Conservation (phyloP, 2,329 filamentous ascomycete species). For the Alternaria sp. region DNA sequence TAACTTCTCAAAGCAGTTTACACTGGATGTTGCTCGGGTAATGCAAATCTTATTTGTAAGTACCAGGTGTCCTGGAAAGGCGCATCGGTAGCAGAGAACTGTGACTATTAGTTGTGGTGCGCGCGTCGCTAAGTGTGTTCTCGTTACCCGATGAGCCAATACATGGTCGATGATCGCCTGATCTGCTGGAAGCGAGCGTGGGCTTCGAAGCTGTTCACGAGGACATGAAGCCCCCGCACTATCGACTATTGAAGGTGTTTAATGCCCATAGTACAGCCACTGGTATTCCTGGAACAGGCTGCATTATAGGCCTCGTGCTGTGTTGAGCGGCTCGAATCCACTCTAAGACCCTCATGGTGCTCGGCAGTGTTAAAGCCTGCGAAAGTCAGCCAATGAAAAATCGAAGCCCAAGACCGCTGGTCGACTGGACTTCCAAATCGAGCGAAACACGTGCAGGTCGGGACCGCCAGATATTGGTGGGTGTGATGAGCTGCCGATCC, state of each 20-base stretch:
- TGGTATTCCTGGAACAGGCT: constrained; percentile 3
- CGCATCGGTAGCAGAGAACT: not conserved
- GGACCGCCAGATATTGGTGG: constrained; percentile 32
- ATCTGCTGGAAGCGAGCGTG: not conserved
- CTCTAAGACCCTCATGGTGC: constrained; percentile 13
- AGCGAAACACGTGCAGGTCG: constrained; percentile 18
- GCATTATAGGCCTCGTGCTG: constrained; percentile 18
- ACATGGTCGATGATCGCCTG: not conserved
- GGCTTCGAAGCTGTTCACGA: not conserved
- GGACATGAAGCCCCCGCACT: not conserved
- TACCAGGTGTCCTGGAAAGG: not conserved
- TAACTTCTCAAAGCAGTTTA: rapidly evolving
- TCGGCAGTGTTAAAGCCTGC: constrained; percentile 7
- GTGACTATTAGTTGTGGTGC: not conserved
- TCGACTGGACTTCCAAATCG: constrained; percentile 20
- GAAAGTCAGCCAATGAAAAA: constrained; percentile 30
- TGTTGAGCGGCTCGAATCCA: constrained; percentile 10
- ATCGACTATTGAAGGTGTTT: not conserved
- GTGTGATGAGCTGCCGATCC: constrained; percentile 37
- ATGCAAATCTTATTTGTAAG: not conserved
- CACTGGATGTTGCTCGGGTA: not conserved
- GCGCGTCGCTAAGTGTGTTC: not conserved
- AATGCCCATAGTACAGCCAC: not conserved
- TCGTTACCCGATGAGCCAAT: not conserved
- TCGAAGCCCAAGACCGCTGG: constrained; percentile 1